Evolutionary conservation across 1,284 basidiomycete genomes (phyloP).

Genomic region (Prillingera fragicola): DNA sequence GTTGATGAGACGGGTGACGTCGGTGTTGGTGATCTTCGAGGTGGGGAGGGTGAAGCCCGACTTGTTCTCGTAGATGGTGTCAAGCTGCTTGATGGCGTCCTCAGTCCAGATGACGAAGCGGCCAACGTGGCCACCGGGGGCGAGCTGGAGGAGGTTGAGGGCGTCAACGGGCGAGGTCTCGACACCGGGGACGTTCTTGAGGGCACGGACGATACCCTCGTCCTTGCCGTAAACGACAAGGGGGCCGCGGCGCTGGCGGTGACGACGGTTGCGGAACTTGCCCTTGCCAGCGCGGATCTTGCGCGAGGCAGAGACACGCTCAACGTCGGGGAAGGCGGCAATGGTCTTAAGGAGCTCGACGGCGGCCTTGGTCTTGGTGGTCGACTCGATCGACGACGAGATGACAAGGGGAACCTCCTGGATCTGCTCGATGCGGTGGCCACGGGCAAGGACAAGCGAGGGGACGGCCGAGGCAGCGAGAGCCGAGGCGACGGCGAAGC

Average conservation of each 20-base stretch:
- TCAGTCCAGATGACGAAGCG: conserved; percentile 99
- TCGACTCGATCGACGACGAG: conserved; percentile 69
- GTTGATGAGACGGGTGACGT: conserved; percentile 98
- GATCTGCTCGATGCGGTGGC: conserved; percentile 97
- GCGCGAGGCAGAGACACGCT: conserved; percentile 96
- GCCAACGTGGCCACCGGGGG: conserved; percentile 97
- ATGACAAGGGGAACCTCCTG: conserved; percentile 96
- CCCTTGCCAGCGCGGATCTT: conserved; percentile 97
- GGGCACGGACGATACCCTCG: conserved; percentile 94
- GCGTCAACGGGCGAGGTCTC: conserved; percentile 92
- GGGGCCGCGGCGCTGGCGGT: conserved; percentile 95
- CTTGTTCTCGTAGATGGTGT: conserved; percentile 93
- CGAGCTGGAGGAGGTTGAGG: conserved; percentile 97
- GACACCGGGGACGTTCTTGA: conserved; percentile 98
- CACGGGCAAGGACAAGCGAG: conserved; percentile 96
- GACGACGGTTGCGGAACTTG: conserved; percentile 94
- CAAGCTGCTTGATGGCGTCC: conserved; percentile 84
- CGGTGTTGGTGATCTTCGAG: conserved; percentile 95
- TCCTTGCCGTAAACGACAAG: conserved; percentile 98
- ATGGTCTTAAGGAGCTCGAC: conserved; percentile 87
- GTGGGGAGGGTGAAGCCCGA: conserved; percentile 87
- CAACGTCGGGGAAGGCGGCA: conserved; percentile 86
- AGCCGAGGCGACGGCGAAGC: conserved; percentile 95
- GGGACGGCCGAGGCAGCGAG: conserved; percentile 97
- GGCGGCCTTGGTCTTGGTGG: conserved; percentile 97